Conservation (phyloP, 1,284 basidiomycete genomes). For the Limonomyces culmigenus region DNA sequence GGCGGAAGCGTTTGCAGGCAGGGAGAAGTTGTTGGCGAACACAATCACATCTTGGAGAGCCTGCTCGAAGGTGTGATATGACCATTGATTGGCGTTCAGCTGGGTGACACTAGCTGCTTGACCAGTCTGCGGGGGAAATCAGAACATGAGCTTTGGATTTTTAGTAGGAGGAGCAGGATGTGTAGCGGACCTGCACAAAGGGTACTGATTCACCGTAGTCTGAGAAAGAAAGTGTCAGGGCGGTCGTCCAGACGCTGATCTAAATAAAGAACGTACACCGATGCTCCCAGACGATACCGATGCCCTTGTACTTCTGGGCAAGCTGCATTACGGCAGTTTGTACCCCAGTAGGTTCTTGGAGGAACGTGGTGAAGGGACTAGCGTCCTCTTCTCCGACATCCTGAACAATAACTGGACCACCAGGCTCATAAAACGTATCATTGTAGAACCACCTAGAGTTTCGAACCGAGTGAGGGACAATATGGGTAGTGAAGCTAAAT, state of each 20-base stretch:
- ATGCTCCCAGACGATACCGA: slow-evolving; percentile 40
- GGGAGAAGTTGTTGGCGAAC: slow-evolving; percentile 30
- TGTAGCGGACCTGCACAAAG: slow-evolving; percentile 30
- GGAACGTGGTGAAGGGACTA: slow-evolving; percentile 26
- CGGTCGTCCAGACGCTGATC: no score
- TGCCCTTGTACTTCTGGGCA: slow-evolving; percentile 26
- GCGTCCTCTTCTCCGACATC: slow-evolving; percentile 35
- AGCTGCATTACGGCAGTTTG: slow-evolving; percentile 27
- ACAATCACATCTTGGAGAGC: slow-evolving; percentile 39
- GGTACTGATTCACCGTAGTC: slow-evolving; percentile 37
- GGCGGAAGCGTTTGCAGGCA: slow-evolving; percentile 10
- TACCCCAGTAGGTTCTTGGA: slow-evolving; percentile 15
- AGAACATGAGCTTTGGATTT: no score
- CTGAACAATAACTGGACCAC: slow-evolving; percentile 30
- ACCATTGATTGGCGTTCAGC: slow-evolving; percentile 32
- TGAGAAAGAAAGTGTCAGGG: no score
- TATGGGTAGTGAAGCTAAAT: no score
- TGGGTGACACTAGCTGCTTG: no score
- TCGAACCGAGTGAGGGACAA: no score
- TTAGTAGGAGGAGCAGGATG: slow-evolving; percentile 12
- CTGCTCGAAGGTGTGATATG: slow-evolving; percentile 38
- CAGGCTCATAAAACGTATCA: slow-evolving; percentile 30
- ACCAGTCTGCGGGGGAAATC: no score
- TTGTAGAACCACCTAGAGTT: slow-evolving; percentile 45
- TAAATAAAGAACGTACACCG: no score